Evolutionary conservation across 2,329 filamentous ascomycete species (phyloP).

Genomic region (Stagonosporopsis cucurbitacearum): DNA sequence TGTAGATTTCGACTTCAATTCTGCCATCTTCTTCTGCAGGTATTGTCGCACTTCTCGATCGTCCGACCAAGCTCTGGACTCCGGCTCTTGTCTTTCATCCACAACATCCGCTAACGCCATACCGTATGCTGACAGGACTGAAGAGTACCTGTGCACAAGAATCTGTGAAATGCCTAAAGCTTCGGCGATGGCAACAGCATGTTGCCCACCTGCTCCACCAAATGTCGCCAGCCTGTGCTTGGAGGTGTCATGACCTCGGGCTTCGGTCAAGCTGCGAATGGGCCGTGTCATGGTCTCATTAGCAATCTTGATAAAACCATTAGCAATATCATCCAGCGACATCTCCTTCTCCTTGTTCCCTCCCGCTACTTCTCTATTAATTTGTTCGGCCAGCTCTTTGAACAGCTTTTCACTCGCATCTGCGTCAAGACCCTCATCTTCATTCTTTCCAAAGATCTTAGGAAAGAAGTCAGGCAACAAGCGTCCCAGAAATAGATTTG

Average conservation of each 20-base stretch:
- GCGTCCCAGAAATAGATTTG: slow-evolving; percentile 83
- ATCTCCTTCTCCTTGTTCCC: slow-evolving; percentile 65
- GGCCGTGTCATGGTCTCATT: slow-evolving; percentile 92
- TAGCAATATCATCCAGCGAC: slow-evolving; percentile 83
- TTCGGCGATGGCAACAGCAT: slow-evolving; percentile 88
- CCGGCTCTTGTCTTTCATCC: slow-evolving; percentile 84
- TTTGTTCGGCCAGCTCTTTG: slow-evolving; percentile 74
- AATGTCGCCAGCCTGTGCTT: slow-evolving; percentile 92
- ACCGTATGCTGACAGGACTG: slow-evolving; percentile 86
- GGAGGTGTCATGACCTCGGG: slow-evolving; percentile 88
- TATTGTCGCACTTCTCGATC: slow-evolving; percentile 64
- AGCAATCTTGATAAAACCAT: slow-evolving; percentile 86
- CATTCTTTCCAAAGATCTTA: slow-evolving; percentile 91
- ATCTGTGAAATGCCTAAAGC: slow-evolving; percentile 85
- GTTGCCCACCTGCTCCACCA: slow-evolving; percentile 88
- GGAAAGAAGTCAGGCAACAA: slow-evolving; percentile 91
- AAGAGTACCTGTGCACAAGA: slow-evolving; percentile 84
- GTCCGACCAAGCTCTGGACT: slow-evolving; percentile 66
- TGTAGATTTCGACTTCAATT: slow-evolving; percentile 77
- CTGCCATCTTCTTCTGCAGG: slow-evolving; percentile 75
- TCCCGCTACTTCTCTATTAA: slow-evolving; percentile 76
- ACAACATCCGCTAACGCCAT: slow-evolving; percentile 95
- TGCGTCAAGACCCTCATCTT: slow-evolving; percentile 79
- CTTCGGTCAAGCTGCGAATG: slow-evolving; percentile 88
- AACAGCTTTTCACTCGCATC: slow-evolving; percentile 78